A percentile compares a stretch with the other conserved stretches of the same genome.
These are phyloP conservation scores for Xylariaceae sp. DNA, from an alignment of 2,329 filamentous ascomycete species.

Conservation along the genomic window DNA sequence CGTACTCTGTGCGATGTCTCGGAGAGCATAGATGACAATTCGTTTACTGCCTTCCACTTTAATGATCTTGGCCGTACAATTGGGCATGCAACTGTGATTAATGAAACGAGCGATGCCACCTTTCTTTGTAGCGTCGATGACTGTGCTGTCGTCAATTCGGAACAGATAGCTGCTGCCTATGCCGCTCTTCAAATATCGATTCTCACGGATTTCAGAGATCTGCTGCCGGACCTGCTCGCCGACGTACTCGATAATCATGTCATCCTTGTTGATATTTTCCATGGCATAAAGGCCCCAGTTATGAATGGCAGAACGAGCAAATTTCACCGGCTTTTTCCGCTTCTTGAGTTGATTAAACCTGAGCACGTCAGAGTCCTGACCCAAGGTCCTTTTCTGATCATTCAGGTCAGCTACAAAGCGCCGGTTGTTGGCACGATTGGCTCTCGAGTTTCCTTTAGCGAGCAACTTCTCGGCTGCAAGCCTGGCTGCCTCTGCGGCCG, in stretches of 20 bases:
- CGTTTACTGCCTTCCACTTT: constrained; percentile 97
- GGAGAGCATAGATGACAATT: constrained; percentile 97
- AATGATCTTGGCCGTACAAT: constrained; percentile 99
- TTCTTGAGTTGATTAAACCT: constrained; percentile 99
- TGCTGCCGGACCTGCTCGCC: constrained; percentile 97
- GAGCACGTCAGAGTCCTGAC: constrained; percentile 85
- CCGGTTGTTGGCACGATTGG: constrained; percentile 94
- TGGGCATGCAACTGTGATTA: constrained; percentile 97
- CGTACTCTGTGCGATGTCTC: constrained; percentile 94
- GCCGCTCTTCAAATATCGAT: constrained; percentile 90
- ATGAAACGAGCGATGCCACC: constrained; percentile 98
- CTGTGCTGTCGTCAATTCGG: constrained; percentile 95
- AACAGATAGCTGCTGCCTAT: constrained; percentile 98
- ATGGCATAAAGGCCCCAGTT: constrained; percentile 98
- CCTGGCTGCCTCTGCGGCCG: constrained; percentile 73
- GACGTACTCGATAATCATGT: constrained; percentile 99
- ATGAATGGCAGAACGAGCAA: constrained; percentile 95
- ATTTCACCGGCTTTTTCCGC: constrained; percentile 98
- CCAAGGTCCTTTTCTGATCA: constrained; percentile 86
- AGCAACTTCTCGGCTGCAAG: constrained; percentile 79
- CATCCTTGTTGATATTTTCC: constrained; percentile 94
- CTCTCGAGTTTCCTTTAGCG: constrained; percentile 87
- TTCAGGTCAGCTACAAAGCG: constrained; percentile 94
- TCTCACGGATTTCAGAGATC: constrained; percentile 94
- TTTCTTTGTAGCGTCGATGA: constrained; percentile 98